Evolutionary conservation across 805 yeast species (phyloP), one percentile per base, ranked within the genome.

Genomic region (Saccharomycopsis fodiens): DNA sequence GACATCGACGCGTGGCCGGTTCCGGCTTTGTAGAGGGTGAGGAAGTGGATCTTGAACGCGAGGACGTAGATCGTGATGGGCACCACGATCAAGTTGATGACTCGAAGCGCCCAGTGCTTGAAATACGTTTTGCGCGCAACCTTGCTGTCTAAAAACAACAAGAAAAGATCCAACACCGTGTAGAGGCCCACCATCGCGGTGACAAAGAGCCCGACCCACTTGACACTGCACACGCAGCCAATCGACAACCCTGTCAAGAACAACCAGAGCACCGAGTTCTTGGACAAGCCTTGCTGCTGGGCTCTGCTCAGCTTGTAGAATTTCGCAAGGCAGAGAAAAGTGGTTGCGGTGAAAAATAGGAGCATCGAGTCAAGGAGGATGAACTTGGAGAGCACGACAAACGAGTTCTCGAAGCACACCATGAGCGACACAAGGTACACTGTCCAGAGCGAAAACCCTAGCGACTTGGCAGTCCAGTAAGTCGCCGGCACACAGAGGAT

Each of bases 1-100:
- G 93, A 81, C 67, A 93, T 85, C 43, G 93, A 80, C 2, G 94
- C 84, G 62, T 91, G 96, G 35, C 97, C 98, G 0, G 96, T 79
- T 16, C 98, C 98, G 1, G 94, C 75, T 56, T 79, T 79, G 57
- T 74, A 77, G 47, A 93, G 73, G 32, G 88, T 66, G 16, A 72
- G 57, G 56, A 93, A 93, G 62, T 93, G 98, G 35, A 85, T 67
- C 59, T 80, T 83, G 73, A 93, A 93, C 57, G 82, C 76, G 27
- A 73, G 56, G 57, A 85, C 59, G 58, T 86, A 93, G 20, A 91
- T 76, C 25, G 70, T 25, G 23, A 79, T 58, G 2, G 98, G 98
- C 16, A 87, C 61, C 1, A 82, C 37, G 35, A 93, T 85, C 57
- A 93, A 67, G 10, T 80, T 65, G 7, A 73, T 42, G 32, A 83